Evolutionary conservation across 495 filamentous ascomycete species (phyloP).

Genomic region (Hyaloscypha variabilis): DNA sequence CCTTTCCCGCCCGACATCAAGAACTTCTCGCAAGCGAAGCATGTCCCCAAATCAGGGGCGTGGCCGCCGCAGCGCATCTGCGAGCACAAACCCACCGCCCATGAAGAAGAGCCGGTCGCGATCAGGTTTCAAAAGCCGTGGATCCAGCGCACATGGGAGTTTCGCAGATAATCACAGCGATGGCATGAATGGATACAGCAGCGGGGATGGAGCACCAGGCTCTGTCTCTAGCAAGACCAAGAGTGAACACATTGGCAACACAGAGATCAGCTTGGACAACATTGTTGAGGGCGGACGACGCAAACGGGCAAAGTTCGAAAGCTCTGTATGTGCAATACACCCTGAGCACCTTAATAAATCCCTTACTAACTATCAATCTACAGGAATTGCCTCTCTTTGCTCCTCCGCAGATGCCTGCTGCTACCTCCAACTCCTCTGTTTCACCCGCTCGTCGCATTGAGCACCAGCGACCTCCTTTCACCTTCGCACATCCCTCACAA

Average conservation of each 20-base stretch:
- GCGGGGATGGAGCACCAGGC: constrained; percentile 75
- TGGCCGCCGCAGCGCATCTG: constrained; percentile 79
- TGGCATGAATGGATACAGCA: constrained; percentile 70
- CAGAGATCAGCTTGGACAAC: constrained; percentile 96
- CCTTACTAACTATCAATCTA: constrained; percentile 23
- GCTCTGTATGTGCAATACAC: constrained; percentile 70
- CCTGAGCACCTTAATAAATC: not conserved
- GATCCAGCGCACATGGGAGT: constrained; percentile 66
- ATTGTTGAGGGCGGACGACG: constrained; percentile 95
- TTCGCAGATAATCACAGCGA: constrained; percentile 64
- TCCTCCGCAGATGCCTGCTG: constrained; percentile 87
- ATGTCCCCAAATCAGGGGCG: constrained; percentile 74
- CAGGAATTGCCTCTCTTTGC: constrained; percentile 95
- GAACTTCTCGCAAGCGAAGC: constrained; percentile 74
- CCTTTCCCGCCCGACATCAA: constrained; percentile 66
- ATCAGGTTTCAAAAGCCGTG: constrained; percentile 66
- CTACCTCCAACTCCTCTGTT: constrained; percentile 86
- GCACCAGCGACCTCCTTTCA: constrained; percentile 58
- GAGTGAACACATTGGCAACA: constrained; percentile 82
- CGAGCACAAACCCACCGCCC: constrained; percentile 48
- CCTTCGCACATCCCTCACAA: constrained; percentile 71
- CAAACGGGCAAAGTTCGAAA: constrained; percentile 96
- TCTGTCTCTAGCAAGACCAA: constrained; percentile 74
- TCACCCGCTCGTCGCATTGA: constrained; percentile 82
- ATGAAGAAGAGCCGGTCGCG: constrained; percentile 68